These are phyloP conservation scores for Reutealis trisperma DNA, from an alignment of 345 rosid species.

Conservation along the genomic window DNA sequence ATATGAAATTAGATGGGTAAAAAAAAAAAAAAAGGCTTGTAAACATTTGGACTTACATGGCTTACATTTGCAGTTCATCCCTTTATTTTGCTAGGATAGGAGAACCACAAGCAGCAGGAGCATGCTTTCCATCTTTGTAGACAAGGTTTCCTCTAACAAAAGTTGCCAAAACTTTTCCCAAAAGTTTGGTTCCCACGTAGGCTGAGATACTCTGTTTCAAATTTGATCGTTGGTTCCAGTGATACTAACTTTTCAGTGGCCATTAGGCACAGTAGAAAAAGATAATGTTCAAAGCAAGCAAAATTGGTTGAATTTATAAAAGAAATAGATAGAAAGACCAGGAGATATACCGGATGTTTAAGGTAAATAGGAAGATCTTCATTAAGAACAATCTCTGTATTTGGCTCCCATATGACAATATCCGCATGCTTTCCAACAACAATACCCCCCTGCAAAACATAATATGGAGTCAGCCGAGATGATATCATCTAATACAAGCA, in stretches of 20 bases:
- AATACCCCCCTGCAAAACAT: conserved; percentile 62
- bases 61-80: background rate
- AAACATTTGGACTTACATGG: background rate
- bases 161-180: conserved; percentile 82
- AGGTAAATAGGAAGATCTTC: conserved; percentile 58
- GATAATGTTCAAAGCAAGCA: background rate
- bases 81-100: conserved; percentile 53
- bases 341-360: conserved; percentile 70
- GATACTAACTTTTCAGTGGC: background rate
- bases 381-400: conserved; percentile 59
- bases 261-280: background rate
- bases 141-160: conserved; percentile 92
- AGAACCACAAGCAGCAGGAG: conserved; percentile 76
- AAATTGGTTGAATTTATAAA: background rate
- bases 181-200: conserved; percentile 68
- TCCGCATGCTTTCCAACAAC: conserved; percentile 81
- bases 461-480: conserved; percentile 6
- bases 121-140: conserved; percentile 73
- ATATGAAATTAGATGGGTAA: background rate
- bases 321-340: background rate
- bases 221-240: background rate
- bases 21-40: background rate
- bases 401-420: conserved; percentile 82
- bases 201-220: conserved; percentile 75
- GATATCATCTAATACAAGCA: background rate